Conservation (phyloP, 2,329 filamentous ascomycete species). For the Xylaria sp. region DNA sequence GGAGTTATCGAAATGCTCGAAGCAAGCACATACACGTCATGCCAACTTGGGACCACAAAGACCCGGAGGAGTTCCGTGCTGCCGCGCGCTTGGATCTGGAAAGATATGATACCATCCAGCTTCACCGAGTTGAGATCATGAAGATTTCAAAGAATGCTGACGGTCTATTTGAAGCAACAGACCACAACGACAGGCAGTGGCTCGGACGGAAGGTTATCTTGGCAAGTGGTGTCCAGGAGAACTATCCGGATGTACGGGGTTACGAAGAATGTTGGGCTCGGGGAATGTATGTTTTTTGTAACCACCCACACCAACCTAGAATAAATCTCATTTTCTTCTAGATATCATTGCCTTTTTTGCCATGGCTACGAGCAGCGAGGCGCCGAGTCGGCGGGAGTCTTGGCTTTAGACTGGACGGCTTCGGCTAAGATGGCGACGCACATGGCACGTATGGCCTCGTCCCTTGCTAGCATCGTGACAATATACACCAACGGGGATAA, state of each 20-base stretch:
- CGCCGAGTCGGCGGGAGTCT: constrained; percentile 1
- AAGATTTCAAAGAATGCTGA: neutral
- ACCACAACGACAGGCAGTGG: no score
- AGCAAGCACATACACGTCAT: constrained; percentile 39
- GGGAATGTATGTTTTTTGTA: no score
- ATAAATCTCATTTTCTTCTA: no score
- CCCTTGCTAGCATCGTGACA: constrained; percentile 3
- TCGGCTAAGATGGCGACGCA: neutral
- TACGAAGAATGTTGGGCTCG: no score
- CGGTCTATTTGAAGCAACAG: no score
- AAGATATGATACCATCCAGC: no score
- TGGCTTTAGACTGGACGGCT: neutral
- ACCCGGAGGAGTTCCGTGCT: constrained; percentile 13
- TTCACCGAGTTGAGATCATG: no score
- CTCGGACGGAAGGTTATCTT: no score
- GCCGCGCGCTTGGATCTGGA: no score
- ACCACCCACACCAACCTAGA: no score
- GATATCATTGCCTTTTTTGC: constrained; percentile 9
- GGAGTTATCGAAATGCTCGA: constrained; percentile 35
- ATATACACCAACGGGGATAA: constrained; percentile 20
- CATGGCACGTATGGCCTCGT: neutral
- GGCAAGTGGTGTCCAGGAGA: no score
- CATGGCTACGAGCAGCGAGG: constrained; percentile 20
- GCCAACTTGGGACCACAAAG: constrained; percentile 38
- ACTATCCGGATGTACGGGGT: no score